phyloP scores from a whole-genome alignment of 345 rosid genomes.

The Combretum micranthum region DNA sequence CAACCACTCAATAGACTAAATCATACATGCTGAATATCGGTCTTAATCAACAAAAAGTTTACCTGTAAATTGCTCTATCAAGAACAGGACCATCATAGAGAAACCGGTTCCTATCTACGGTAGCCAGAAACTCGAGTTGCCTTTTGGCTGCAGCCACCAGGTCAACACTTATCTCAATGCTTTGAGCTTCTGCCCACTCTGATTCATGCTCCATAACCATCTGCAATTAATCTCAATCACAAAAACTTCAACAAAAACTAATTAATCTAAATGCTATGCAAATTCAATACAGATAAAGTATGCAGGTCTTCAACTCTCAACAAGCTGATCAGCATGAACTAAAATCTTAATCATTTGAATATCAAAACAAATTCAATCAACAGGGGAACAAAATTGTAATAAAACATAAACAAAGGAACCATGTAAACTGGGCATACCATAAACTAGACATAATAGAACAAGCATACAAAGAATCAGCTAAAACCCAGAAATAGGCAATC shows the following conservation, averaged over 20 bases:
- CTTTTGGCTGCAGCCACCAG: constrained; percentile 58
- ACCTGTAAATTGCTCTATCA: constrained; percentile 71
- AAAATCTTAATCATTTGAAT: background rate
- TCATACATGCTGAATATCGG: too few species aligned
- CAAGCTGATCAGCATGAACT: background rate
- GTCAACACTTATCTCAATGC: constrained; percentile 50
- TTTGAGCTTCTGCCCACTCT: constrained; percentile 83
- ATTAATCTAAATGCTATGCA: too few species aligned
- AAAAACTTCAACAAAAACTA: too few species aligned
- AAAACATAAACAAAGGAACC: too few species aligned
- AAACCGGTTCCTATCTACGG: constrained; percentile 65
- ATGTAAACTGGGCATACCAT: too few species aligned
- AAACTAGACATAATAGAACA: too few species aligned
- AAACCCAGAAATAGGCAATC: too few species aligned
- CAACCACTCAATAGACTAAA: too few species aligned
- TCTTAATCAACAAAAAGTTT: background rate
- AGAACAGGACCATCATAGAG: constrained; percentile 75
- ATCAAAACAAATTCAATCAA: too few species aligned
- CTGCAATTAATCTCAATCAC: too few species aligned
- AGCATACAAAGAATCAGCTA: too few species aligned
- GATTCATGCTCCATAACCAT: constrained; percentile 28
- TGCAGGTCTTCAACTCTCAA: background rate
- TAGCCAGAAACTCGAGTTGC: constrained; percentile 64
- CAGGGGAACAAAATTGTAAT: too few species aligned
- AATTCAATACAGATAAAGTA: background rate